phyloP scores from a whole-genome alignment of 495 filamentous ascomycete genomes.

The Neurospora sp. region DNA sequence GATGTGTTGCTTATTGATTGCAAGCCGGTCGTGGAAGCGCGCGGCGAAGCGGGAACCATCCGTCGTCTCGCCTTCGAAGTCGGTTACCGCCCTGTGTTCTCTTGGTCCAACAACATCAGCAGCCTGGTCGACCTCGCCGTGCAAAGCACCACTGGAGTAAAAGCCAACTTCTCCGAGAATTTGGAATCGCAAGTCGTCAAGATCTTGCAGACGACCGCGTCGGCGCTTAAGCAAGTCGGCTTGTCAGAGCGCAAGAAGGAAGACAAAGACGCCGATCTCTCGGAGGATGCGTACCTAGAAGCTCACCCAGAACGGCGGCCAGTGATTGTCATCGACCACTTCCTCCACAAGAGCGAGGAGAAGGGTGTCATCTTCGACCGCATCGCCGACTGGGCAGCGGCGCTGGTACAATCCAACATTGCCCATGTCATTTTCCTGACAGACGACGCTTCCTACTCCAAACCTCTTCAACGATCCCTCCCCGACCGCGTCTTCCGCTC shows the following conservation, averaged over 20 bases:
- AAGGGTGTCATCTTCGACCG: conserved; percentile 75
- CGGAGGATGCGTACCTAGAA: conserved; percentile 84
- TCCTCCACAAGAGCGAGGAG: conserved; percentile 69
- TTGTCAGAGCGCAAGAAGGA: conserved; percentile 57
- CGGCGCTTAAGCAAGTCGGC: conserved; percentile 67
- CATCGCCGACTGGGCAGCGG: conserved; percentile 84
- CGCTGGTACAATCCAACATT: conserved; percentile 77
- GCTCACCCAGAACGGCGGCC: conserved; percentile 77
- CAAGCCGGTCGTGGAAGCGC: conserved; percentile 85
- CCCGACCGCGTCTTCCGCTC: conserved; percentile 87
- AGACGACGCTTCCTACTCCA: conserved; percentile 79
- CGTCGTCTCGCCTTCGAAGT: conserved; percentile 70
- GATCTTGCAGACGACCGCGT: conserved; percentile 78
- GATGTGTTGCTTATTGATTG: conserved; percentile 88
- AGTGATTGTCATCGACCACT: conserved; percentile 91
- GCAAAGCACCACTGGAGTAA: conserved; percentile 87
- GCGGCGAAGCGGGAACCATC: conserved; percentile 84
- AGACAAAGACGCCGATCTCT: conserved; percentile 61
- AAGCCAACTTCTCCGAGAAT: conserved; percentile 91
- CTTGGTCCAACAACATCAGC: conserved; percentile 90
- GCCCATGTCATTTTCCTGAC: conserved; percentile 98
- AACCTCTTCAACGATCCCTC: conserved; percentile 75
- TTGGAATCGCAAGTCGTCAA: conserved; percentile 85
- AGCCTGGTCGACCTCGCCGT: conserved; percentile 86
- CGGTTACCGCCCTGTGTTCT: conserved; percentile 89